Evolutionary conservation across 768 basidiomycete species (phyloP).

Genomic region (Pulveroboletus sp.): DNA sequence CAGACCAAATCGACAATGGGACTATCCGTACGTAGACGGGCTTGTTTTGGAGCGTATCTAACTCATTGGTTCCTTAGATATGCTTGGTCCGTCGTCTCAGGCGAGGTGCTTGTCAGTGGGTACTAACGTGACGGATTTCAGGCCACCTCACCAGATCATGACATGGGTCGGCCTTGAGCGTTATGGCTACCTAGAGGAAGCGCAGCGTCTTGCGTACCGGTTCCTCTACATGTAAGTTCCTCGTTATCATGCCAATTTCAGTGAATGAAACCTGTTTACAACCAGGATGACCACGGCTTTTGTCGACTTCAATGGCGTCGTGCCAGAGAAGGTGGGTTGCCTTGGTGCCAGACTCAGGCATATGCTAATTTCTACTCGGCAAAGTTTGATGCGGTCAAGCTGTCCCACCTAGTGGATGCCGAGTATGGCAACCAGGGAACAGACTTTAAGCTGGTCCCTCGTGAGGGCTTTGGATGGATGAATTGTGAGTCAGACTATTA

Average conservation of each 20-base stretch:
- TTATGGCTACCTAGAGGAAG: conserved; percentile 92
- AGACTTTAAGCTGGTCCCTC: conserved; percentile 96
- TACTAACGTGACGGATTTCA: conserved; percentile 24
- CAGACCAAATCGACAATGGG: conserved; percentile 98
- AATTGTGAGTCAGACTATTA: conserved; percentile 53
- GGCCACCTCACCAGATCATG: conserved; percentile 99
- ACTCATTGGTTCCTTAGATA: conserved; percentile 40
- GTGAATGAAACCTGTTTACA: background rate
- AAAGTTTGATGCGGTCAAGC: conserved; percentile 92
- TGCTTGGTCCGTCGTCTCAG: conserved; percentile 48
- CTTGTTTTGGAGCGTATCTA: background rate
- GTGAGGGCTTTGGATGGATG: conserved; percentile 99
- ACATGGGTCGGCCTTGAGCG: conserved; percentile 95
- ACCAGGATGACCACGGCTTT: conserved; percentile 88
- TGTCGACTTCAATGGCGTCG: conserved; percentile 96
- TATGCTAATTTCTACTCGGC: background rate
- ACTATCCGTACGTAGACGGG: conserved; percentile 71
- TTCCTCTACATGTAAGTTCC: conserved; percentile 99
- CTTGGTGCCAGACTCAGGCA: background rate
- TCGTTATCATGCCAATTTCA: conserved; percentile 1
- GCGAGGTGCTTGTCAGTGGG: background rate
- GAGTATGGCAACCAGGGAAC: conserved; percentile 96
- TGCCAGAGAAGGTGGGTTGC: conserved; percentile 80
- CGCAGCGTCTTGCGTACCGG: conserved; percentile 88
- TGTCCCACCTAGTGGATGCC: conserved; percentile 94